These are phyloP conservation scores for Caloboletus inedulis DNA, from an alignment of 1,284 basidiomycete genomes.

Conservation along the genomic window DNA sequence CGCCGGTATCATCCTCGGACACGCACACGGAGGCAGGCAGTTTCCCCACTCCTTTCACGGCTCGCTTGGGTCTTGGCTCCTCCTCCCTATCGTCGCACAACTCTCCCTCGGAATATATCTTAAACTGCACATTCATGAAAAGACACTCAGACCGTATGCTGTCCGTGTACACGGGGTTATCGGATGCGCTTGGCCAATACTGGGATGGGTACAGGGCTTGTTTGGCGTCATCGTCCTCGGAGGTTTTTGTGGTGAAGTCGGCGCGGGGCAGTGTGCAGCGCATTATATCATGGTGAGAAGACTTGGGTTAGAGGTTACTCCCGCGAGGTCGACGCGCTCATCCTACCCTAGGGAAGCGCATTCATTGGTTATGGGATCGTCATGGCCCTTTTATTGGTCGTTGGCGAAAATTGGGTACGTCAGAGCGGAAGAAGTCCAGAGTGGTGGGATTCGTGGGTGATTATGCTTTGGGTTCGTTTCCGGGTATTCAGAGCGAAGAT, in stretches of 20 bases:
- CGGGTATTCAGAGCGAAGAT: not conserved
- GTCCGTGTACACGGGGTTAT: slow-evolving; percentile 76
- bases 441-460: slow-evolving; percentile 89
- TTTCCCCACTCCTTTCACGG: slow-evolving; percentile 74
- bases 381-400: slow-evolving; percentile 79
- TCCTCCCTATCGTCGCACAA: slow-evolving; percentile 67
- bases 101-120: slow-evolving; percentile 82
- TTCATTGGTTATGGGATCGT: slow-evolving; percentile 88
- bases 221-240: slow-evolving; percentile 65
- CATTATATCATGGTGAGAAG: slow-evolving; percentile 82
- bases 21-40: slow-evolving; percentile 73
- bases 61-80: slow-evolving; percentile 65
- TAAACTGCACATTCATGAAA: slow-evolving; percentile 88
- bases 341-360: slow-evolving; percentile 54
- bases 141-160: slow-evolving; percentile 69
- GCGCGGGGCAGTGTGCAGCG: slow-evolving; percentile 80
- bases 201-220: slow-evolving; percentile 88
- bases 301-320: not conserved
- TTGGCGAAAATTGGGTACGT: slow-evolving; percentile 82
- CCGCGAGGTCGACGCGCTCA: not conserved
- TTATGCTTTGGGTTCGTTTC: slow-evolving; percentile 76
- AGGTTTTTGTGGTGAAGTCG: slow-evolving; percentile 67
- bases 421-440: slow-evolving; percentile 76
- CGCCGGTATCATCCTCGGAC: slow-evolving; percentile 74
- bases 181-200: slow-evolving; percentile 82